Percentiles rank a stretch among this genome's conserved stretches.
phyloP scores from a whole-genome alignment of 345 rosid species.

The Xanthoceras sorbifolium region DNA sequence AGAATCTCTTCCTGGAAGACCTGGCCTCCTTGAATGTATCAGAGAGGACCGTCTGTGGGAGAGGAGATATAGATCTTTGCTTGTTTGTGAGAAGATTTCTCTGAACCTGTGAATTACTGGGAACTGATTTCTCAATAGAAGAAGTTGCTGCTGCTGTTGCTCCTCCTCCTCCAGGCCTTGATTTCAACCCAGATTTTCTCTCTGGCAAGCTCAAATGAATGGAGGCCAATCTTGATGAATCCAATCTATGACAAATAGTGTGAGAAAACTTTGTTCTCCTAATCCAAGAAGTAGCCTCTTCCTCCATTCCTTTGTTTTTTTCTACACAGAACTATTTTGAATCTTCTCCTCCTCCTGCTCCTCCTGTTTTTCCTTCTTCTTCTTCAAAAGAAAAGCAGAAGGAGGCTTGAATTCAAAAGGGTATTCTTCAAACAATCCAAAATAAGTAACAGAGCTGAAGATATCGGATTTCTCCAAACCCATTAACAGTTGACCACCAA shows the following conservation, averaged over 20 bases:
- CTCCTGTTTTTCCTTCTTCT: conserved; percentile 18
- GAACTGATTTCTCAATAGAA: conserved; percentile 30
- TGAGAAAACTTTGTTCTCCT: conserved; percentile 91
- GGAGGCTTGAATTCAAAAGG: conserved; percentile 22
- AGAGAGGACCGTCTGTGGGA: conserved; percentile 56
- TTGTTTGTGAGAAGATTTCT: conserved; percentile 51
- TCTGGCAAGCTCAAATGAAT: conserved; percentile 42
- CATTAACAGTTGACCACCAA: conserved; percentile 21
- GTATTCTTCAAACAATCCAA: conserved; percentile 20
- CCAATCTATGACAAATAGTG: conserved; percentile 77
- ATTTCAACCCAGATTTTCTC: conserved; percentile 37
- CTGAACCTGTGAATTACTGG: conserved; percentile 43
- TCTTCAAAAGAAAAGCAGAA: conserved; percentile 25
- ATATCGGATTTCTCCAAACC: conserved; percentile 21
- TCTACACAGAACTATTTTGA: conserved; percentile 9
- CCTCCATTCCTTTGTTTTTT: conserved; percentile 53
- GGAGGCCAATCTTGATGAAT: conserved; percentile 58
- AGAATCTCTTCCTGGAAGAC: conserved; percentile 68
- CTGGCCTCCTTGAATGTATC: conserved; percentile 89
- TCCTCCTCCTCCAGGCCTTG: conserved; percentile 36
- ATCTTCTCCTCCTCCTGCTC: too few species aligned
- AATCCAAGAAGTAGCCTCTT: conserved; percentile 77
- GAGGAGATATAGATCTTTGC: conserved; percentile 84
- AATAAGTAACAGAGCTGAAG: conserved; percentile 25
- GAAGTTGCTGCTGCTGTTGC: conserved; percentile 9